Evolutionary conservation across 2,329 filamentous ascomycete species (phyloP).

Genomic region (Fonsecaea monophora): DNA sequence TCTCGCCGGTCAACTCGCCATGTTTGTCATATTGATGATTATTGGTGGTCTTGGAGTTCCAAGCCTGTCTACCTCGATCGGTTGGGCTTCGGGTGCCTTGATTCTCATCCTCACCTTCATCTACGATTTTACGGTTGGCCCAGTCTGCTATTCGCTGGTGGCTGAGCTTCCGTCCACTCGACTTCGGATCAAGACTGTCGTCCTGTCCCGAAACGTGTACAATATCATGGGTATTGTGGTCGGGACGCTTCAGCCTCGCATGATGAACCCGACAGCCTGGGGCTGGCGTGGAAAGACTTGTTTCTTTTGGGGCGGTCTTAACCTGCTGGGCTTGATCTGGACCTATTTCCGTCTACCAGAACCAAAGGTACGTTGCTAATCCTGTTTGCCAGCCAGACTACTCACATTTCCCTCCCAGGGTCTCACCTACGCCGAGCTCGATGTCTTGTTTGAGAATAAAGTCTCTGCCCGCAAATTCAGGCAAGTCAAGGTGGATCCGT

Average conservation of each 20-base stretch:
- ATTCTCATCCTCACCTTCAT: slow-evolving; percentile 62
- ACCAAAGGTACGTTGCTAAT: slow-evolving; percentile 39
- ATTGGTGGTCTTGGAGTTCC: slow-evolving; percentile 43
- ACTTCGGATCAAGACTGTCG: slow-evolving; percentile 62
- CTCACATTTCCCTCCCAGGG: slow-evolving; percentile 41
- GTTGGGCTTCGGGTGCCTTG: slow-evolving; percentile 54
- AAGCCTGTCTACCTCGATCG: slow-evolving; percentile 39
- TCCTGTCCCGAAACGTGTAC: slow-evolving; percentile 59
- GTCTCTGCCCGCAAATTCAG: slow-evolving; percentile 51
- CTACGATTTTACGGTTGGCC: slow-evolving; percentile 63
- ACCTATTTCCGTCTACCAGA: slow-evolving; percentile 55
- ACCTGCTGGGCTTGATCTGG: slow-evolving; percentile 49
- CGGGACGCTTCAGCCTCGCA: slow-evolving; percentile 46
- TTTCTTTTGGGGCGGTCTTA: slow-evolving; percentile 53
- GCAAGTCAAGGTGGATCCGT: slow-evolving; percentile 45
- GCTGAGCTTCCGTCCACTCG: slow-evolving; percentile 62
- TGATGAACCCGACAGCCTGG: slow-evolving; percentile 47
- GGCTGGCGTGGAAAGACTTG: slow-evolving; percentile 47
- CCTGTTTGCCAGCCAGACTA: background rate
- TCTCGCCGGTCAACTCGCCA: slow-evolving; percentile 64
- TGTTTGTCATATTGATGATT: slow-evolving; percentile 44
- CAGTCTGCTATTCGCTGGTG: slow-evolving; percentile 61
- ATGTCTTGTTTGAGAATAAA: slow-evolving; percentile 52
- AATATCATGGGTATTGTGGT: slow-evolving; percentile 52
- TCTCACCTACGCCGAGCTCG: slow-evolving; percentile 51